These are phyloP conservation scores for Linum usitatissimum DNA, from an alignment of 345 rosid genomes.

Conservation along the genomic window DNA sequence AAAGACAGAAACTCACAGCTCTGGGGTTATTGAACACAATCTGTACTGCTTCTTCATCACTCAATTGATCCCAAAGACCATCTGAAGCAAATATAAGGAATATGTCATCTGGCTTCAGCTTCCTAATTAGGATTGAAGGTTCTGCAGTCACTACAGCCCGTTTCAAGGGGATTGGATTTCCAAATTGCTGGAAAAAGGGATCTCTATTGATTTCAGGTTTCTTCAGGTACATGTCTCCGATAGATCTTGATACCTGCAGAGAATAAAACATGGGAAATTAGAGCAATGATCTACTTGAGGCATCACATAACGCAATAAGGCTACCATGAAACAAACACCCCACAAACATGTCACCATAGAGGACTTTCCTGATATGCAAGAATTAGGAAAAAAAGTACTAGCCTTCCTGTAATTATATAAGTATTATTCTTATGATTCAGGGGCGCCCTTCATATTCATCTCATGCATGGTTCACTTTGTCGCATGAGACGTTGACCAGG, in stretches of 20 bases:
- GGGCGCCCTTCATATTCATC: conserved; percentile 20
- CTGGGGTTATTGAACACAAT: conserved; percentile 28
- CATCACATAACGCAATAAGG: neutral
- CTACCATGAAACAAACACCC: neutral
- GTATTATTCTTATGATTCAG: conserved; percentile 7
- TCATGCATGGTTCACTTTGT: conserved; percentile 22
- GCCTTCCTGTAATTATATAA: conserved; percentile 13
- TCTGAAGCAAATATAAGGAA: conserved; percentile 92
- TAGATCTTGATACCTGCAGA: conserved; percentile 75
- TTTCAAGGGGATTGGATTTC: conserved; percentile 76
- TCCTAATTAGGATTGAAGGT: conserved; percentile 54
- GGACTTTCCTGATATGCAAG: conserved; percentile 2
- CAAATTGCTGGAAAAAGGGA: conserved; percentile 26
- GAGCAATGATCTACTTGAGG: neutral
- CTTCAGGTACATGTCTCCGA: conserved; percentile 90
- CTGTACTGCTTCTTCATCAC: conserved; percentile 75
- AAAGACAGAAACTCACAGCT: too few relatives aligned
- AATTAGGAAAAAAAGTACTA: neutral
- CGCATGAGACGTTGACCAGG: conserved; percentile 28
- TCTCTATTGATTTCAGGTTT: conserved; percentile 56
- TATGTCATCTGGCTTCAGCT: conserved; percentile 66
- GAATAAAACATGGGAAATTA: neutral
- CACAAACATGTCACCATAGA: neutral
- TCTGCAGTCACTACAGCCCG: conserved; percentile 68
- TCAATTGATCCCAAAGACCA: conserved; percentile 95